These are phyloP conservation scores for Cokeromyces recurvatus DNA, from an alignment of 371 early-diverging fungal species.

Conservation along the genomic window DNA sequence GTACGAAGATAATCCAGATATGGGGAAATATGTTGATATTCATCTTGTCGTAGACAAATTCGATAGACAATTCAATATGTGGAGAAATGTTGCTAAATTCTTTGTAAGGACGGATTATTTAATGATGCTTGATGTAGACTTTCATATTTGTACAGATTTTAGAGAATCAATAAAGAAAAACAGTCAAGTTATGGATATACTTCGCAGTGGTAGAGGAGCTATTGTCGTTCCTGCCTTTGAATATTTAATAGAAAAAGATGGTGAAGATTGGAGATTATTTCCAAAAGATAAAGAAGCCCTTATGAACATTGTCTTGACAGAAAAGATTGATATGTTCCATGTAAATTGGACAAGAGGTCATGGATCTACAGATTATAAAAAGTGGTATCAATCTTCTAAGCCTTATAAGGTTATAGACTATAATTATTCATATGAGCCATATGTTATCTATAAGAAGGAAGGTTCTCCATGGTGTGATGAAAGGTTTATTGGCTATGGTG, in stretches of 20 bases:
- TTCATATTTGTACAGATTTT: constrained; percentile 57
- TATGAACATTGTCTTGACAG: constrained; percentile 34
- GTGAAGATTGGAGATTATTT: constrained; percentile 46
- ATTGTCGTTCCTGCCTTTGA: constrained; percentile 62
- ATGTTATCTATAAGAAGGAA: constrained; percentile 59
- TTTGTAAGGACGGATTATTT: constrained; percentile 57
- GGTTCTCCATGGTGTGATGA: constrained; percentile 67
- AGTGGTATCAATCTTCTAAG: constrained; percentile 43
- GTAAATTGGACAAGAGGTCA: constrained; percentile 51
- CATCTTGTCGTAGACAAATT: constrained; percentile 58
- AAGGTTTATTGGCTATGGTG: constrained; percentile 66
- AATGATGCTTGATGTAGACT: constrained; percentile 61
- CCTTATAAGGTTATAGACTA: constrained; percentile 50
- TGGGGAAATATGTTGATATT: constrained; percentile 51
- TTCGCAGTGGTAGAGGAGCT: constrained; percentile 45
- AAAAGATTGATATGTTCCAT: constrained; percentile 57
- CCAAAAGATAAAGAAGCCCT: constrained; percentile 44
- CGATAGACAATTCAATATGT: constrained; percentile 62
- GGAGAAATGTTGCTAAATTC: constrained; percentile 62
- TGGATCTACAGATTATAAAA: constrained; percentile 53
- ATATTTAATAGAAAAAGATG: constrained; percentile 46
- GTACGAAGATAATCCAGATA: constrained; percentile 43
- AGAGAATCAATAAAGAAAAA: constrained; percentile 35
- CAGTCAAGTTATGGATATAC: constrained; percentile 37
- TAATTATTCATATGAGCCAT: constrained; percentile 60